Evolutionary conservation across 208 protist species (phyloP).

Genomic region (Crithidia bombi): DNA sequence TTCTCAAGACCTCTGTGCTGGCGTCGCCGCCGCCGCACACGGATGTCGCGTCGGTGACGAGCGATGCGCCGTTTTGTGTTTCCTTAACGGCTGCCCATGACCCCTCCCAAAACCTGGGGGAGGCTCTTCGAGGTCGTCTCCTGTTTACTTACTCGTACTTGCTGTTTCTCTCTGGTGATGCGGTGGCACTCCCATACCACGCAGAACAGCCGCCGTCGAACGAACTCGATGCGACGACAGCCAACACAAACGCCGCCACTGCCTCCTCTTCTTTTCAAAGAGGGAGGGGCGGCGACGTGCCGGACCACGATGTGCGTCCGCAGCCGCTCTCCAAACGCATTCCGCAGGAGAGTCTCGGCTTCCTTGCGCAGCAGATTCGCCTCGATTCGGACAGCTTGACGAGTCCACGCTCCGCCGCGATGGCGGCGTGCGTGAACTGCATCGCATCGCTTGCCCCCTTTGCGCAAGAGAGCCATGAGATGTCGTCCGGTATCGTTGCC

Average conservation of each 20-base stretch:
- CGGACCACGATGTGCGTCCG: not conserved
- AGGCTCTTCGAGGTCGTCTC: conserved; percentile 13
- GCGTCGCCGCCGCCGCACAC: not conserved
- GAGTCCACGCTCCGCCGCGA: conserved; percentile 21
- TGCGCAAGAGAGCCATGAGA: conserved; percentile 37
- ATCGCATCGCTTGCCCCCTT: conserved; percentile 36
- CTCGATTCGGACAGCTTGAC: conserved; percentile 18
- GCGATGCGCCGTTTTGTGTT: not conserved
- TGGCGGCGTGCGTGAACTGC: conserved; percentile 36
- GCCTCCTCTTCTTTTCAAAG: not conserved
- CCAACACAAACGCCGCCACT: not conserved
- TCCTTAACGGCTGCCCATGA: not conserved
- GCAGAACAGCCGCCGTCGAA: not conserved
- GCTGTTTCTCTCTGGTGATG: conserved; percentile 29
- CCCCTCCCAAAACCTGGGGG: conserved; percentile 13
- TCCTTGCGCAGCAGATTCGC: conserved; percentile 32
- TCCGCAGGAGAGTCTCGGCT: conserved; percentile 30
- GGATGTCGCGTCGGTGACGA: too few relatives aligned
- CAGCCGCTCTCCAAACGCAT: not conserved
- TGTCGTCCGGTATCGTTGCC: conserved; percentile 48
- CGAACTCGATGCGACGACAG: not conserved
- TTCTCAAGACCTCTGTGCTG: conserved; percentile 26
- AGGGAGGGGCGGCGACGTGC: not conserved
- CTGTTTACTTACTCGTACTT: conserved; percentile 36
- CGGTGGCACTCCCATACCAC: not conserved